phyloP scores from a whole-genome alignment of 2,329 filamentous ascomycete genomes.

The Claviceps digitariae region DNA sequence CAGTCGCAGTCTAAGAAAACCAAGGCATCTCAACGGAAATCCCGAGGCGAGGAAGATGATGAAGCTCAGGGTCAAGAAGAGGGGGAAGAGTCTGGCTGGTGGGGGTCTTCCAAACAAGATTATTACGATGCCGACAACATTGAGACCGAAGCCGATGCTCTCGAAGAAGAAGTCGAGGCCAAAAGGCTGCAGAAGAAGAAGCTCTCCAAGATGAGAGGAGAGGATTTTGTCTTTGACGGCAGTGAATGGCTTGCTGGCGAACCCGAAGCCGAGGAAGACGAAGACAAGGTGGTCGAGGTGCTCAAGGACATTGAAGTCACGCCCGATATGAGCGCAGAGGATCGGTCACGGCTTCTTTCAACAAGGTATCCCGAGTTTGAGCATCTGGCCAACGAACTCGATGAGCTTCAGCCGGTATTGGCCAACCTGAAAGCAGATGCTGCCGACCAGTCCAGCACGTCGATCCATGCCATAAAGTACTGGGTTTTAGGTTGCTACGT shows the following conservation, averaged over 20 bases:
- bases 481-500: slow-evolving; percentile 77
- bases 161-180: slow-evolving; percentile 88
- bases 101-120: slow-evolving; percentile 78
- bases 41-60: slow-evolving; percentile 31
- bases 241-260: slow-evolving; percentile 62
- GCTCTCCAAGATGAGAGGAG: slow-evolving; percentile 73
- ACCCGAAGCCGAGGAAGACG: slow-evolving; percentile 34
- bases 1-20: slow-evolving; percentile 4
- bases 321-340: slow-evolving; percentile 61
- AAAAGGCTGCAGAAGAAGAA: slow-evolving; percentile 83
- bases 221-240: slow-evolving; percentile 89
- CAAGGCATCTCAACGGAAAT: slow-evolving; percentile 19
- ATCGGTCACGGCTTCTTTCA: slow-evolving; percentile 62
- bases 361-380: slow-evolving; percentile 87
- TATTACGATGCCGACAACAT: slow-evolving; percentile 81
- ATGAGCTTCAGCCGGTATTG: slow-evolving; percentile 55
- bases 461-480: slow-evolving; percentile 56
- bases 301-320: slow-evolving; percentile 73
- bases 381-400: slow-evolving; percentile 66
- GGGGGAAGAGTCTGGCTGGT: slow-evolving; percentile 54
- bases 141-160: slow-evolving; percentile 52
- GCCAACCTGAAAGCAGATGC: slow-evolving; percentile 44
- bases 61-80: slow-evolving; percentile 41
- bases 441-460: slow-evolving; percentile 34
- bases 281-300: slow-evolving; percentile 67